Base-by-base conservation (phyloP, 2,329 filamentous ascomycete genomes). In the Atkinsonella texensis region DNA sequence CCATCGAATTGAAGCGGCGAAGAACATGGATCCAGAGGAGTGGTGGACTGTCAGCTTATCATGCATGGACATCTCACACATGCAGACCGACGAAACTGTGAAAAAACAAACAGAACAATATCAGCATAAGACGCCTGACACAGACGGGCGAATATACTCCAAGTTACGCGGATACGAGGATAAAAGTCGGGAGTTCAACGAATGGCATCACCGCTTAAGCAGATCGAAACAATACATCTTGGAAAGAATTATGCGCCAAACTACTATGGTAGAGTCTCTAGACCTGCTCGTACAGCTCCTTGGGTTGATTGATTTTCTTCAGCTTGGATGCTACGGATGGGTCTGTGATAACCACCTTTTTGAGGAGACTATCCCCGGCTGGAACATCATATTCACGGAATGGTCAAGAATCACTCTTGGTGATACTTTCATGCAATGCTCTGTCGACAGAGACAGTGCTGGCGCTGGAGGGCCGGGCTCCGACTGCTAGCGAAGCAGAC, bases 391-490 rank as follows among this genome's bases (percentile, higher is more conserved):
- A 15, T 43, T 43, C 8, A 18, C 46, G 5, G 13, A 51, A 43
- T 54, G 33, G 41, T 48, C 46, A 13, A 49, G 38, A 33, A 17
- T 54, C 28, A 42, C 42, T 4, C 13, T 42, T 32, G 45, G 49
- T 13, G 44, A 49, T 47, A 39, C 15, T n/a, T 35, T 13, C 20
- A 33, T 51, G 3, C 20, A 51, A 38, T 33, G 38, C n/a, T n/a
- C 50, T 48, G 28, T 54, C 11, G 52, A 54, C 38, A 54, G 49
- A 52, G 15, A 52, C 46, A n/a, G 41, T 54, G 20, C 23, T 20
- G 23, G 33, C 23, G 23, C 18, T 54, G 3, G 41, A 48, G n/a
- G 46, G 52, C 12, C 49, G 32, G 18, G 35, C 49, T 33, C 52
- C 46, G 38, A 18, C 48, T n/a, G 48, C 35, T 43, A 50, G 48